Base-by-base conservation (phyloP, 768 basidiomycete genomes). In the Daedaleopsis nitida region DNA sequence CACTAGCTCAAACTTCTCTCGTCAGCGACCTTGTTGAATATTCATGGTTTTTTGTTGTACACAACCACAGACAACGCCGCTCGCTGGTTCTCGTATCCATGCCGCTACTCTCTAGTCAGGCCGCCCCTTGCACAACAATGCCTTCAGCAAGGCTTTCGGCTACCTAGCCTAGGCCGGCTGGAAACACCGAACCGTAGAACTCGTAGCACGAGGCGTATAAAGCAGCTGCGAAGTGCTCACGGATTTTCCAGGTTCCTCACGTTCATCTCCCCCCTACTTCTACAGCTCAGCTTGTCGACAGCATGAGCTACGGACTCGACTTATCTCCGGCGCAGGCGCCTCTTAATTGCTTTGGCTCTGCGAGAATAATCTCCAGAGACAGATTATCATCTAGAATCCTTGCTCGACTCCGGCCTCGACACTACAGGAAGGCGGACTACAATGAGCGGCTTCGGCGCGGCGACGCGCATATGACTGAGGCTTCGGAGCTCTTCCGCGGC, bases 291-390 rank as follows among this genome's bases (percentile, higher is more conserved):
- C 47, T 49, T 49, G 47, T 49, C 47, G 47, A 49, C 47, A 49
- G 47, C 47, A 49, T 49, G 47, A 49, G 23, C 23, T 23, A 24
- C 47, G 51, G 50, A 52, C 21, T 38, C 23, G 57, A 44, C 38
- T 9, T 53, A 51, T 59, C 51, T 45, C 35, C 51, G 51, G 43
- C 51, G 51, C 58, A 59, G 58, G 58, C 58, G 58, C 43, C 58
- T 37, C 35, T 34, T 45, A 47, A 32, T 21, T 59, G 58, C 27
- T 53, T 51, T 27, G 51, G 54, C 27, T 24, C 47, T 23, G 23
- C 39, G 39, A 42, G 21, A 27, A 17, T 50, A 1, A 35, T 60
- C 14, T 44, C 59, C 37, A 50, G 35, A 19, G 34, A 51, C 21
- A 47, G 35, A 12, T 35, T 48, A 4, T 49, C 47, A 16, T 42